A percentile compares a stretch with the other conserved stretches of the same genome.
Evolutionary conservation across 163 green algal genomes (phyloP).

Genomic region (Chlamydomonas reinhardtii): DNA sequence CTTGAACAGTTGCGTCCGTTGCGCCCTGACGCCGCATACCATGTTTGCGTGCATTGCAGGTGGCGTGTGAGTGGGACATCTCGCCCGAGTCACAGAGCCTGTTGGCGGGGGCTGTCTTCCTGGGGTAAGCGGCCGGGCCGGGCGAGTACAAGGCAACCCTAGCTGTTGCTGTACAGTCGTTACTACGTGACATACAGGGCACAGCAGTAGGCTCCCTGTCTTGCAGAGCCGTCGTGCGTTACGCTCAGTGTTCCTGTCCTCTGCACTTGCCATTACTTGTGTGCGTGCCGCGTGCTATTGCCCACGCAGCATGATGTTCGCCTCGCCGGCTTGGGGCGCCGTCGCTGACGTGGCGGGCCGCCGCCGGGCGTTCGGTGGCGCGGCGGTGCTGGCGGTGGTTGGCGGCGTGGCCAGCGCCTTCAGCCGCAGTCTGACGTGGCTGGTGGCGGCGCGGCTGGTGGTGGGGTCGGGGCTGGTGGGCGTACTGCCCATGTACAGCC

Average conservation of each 20-base stretch:
- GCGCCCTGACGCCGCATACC: too few relatives aligned
- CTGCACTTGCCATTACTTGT: too few relatives aligned
- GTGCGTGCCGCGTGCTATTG: too few relatives aligned
- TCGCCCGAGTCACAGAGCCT: constrained; percentile 54
- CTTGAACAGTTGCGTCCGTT: too few relatives aligned
- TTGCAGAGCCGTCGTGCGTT: too few relatives aligned
- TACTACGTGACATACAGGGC: too few relatives aligned
- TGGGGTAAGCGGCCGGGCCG: background rate
- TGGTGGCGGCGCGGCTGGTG: constrained; percentile 23
- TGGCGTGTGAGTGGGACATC: constrained; percentile 66
- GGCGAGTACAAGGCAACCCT: too few relatives aligned
- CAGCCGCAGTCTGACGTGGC: background rate
- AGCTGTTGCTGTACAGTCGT: too few relatives aligned
- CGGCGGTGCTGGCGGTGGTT: background rate
- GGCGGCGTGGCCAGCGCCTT: background rate
- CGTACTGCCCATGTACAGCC: constrained; percentile 37
- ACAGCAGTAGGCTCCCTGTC: too few relatives aligned
- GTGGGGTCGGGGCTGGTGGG: constrained; percentile 34
- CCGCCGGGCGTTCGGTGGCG: constrained; percentile 23
- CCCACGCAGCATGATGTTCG: constrained; percentile 49
- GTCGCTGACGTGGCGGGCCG: constrained; percentile 57
- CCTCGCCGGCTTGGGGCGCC: constrained; percentile 43
- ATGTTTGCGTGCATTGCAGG: constrained; percentile 9
- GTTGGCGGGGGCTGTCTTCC: constrained; percentile 64
- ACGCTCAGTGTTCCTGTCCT: too few relatives aligned